Evolutionary conservation across 345 rosid species (phyloP), one percentile per base, ranked within the genome.

Genomic region (Hibiscus trionum): DNA sequence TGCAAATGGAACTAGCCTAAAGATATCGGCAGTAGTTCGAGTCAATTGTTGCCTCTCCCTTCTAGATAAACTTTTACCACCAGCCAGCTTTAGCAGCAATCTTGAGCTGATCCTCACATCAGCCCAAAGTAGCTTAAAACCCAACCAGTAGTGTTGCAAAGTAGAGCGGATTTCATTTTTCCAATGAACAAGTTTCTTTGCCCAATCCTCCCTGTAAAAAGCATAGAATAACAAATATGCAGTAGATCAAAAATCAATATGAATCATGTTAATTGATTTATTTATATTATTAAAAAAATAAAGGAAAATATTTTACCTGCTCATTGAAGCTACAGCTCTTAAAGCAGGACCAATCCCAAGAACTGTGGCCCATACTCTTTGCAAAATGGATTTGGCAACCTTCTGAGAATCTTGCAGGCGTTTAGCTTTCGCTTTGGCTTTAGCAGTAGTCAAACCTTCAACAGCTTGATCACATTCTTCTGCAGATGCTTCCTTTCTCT

Each of bases 401-500:
- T 83, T 91, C 27, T 84, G 86, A 16, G 87, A 79, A 66, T 91
- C 93, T 77, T 84, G 90, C 76, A 78, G 37, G 77, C 86, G 86
- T 80, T 87, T 88, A 37, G 94, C 94, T 76, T 90, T 90, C 50
- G 87, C 98, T 82, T 91, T 93, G 16, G 96, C 97, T 83, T 91
- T 91, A 37, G 77, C 95, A 63, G 88, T 78, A 76, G 84, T 91
- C 75, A 93, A 74, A 47, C 88, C 97, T 85, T 91, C 97, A 72
- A 93, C 93, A 16, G 98, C 98, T 80, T 90, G 90, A 85, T 93
- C 98, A 79, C 98, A 93, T 63, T 93, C 96, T 83, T 91, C 96
- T 0, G 98, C 88, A 19, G 96, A 91, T 77, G 98, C 94, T 84
- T 91, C 90, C 82, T 90, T 90, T 44, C 64, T 78, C 80, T 81